phyloP scores from a whole-genome alignment of 371 early-diverging fungal species.

The Mortierella sp. region DNA sequence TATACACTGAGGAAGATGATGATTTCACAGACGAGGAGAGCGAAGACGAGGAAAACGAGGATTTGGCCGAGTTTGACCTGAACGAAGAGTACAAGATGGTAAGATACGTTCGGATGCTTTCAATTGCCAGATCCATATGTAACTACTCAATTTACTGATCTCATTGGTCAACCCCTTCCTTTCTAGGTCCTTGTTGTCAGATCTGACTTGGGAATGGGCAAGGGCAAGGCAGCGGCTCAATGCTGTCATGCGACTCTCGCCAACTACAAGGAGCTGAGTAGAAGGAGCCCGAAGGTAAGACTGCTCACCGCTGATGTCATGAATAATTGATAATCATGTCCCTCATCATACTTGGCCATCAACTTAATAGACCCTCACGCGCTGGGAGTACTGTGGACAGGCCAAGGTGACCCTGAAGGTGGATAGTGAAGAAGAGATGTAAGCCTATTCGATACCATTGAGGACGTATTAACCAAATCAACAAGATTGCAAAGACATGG shows the following conservation, averaged over 20 bases:
- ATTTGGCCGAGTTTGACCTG: conserved; percentile 58
- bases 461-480: too few relatives aligned
- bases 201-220: conserved; percentile 94
- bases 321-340: not conserved
- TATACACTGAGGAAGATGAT: conserved; percentile 32
- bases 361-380: conserved; percentile 58
- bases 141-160: too few relatives aligned
- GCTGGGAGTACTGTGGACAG: conserved; percentile 87
- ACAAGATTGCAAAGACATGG: too few relatives aligned
- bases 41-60: conserved; percentile 47
- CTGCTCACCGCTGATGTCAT: not conserved
- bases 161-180: too few relatives aligned
- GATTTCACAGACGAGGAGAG: conserved; percentile 40
- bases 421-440: conserved; percentile 84
- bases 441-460: too few relatives aligned
- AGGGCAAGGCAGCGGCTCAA: conserved; percentile 97
- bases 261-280: conserved; percentile 77
- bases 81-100: conserved; percentile 66
- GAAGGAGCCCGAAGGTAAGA: conserved; percentile 65
- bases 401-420: conserved; percentile 90
- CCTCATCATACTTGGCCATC: not conserved
- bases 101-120: not conserved
- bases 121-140: too few relatives aligned
- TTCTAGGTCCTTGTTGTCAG: conserved; percentile 82
- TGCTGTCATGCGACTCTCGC: conserved; percentile 96